Conservation (phyloP, 495 filamentous ascomycete species). For the Penicillium turbatum region DNA sequence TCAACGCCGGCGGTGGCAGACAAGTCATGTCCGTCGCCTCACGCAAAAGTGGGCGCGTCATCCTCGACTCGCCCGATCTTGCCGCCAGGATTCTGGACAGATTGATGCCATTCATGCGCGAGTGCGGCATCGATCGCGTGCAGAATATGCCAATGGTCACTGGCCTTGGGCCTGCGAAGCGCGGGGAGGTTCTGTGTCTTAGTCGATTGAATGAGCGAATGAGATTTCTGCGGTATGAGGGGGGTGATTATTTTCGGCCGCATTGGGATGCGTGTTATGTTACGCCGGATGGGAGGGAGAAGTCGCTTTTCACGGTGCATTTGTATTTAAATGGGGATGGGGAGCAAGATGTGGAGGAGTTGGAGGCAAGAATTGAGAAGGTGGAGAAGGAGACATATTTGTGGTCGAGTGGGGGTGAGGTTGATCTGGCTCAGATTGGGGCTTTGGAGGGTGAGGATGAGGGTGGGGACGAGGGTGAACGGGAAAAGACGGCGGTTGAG, state of each 20-base stretch:
- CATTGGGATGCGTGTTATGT: slow-evolving; percentile 71
- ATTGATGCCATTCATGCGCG: slow-evolving; percentile 45
- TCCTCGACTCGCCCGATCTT: slow-evolving; percentile 62
- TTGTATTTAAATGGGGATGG: slow-evolving; percentile 70
- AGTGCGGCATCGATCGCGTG: slow-evolving; percentile 33
- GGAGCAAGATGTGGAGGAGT: slow-evolving; percentile 39
- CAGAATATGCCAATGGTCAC: slow-evolving; percentile 41
- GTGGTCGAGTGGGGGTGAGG: slow-evolving; percentile 9
- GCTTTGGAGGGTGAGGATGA: neutral
- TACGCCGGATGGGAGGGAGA: slow-evolving; percentile 54
- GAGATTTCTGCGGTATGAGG: slow-evolving; percentile 73
- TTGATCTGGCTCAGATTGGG: slow-evolving; percentile 9
- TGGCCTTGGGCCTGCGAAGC: slow-evolving; percentile 41
- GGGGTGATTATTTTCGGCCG: slow-evolving; percentile 72
- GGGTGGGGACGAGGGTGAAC: neutral
- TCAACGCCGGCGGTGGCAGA: slow-evolving; percentile 62
- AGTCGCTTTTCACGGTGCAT: slow-evolving; percentile 72
- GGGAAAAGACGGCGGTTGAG: neutral
- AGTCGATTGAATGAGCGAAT: slow-evolving; percentile 70
- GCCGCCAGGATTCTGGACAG: slow-evolving; percentile 59
- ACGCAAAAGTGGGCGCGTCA: slow-evolving; percentile 69
- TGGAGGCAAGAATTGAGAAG: slow-evolving; percentile 22
- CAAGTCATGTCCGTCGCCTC: slow-evolving; percentile 53
- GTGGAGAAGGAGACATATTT: slow-evolving; percentile 13
- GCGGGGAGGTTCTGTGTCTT: slow-evolving; percentile 51